phyloP scores from a whole-genome alignment of 1,284 basidiomycete genomes.

The Chiua sp. region DNA sequence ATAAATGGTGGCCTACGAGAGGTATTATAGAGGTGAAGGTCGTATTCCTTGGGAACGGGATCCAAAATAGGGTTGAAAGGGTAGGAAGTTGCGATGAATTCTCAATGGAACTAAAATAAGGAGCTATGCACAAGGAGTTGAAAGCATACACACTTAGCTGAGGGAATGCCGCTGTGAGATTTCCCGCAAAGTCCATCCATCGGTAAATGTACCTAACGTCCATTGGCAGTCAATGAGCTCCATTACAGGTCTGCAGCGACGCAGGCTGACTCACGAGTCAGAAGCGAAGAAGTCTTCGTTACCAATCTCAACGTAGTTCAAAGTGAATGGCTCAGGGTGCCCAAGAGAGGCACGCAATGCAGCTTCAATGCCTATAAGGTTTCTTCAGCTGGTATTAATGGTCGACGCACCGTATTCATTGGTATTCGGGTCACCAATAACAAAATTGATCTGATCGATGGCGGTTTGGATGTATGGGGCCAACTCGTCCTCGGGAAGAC shows the following conservation, averaged over 20 bases:
- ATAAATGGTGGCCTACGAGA: slow-evolving; percentile 33
- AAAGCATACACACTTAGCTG: slow-evolving; percentile 51
- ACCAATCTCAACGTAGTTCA: slow-evolving; percentile 68
- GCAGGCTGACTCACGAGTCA: slow-evolving; percentile 26
- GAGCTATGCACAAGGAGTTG: slow-evolving; percentile 4
- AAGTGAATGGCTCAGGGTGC: slow-evolving; percentile 59
- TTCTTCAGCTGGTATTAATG: background rate
- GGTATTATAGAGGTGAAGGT: slow-evolving; percentile 69
- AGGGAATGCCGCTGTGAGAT: slow-evolving; percentile 61
- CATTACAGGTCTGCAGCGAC: no score
- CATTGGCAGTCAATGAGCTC: background rate
- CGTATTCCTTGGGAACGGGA: slow-evolving; percentile 60
- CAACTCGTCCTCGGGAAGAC: slow-evolving; percentile 55
- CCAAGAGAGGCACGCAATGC: slow-evolving; percentile 66
- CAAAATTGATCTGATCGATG: slow-evolving; percentile 73
- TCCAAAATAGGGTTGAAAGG: slow-evolving; percentile 52
- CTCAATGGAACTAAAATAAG: slow-evolving; percentile 36
- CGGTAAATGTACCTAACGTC: slow-evolving; percentile 56
- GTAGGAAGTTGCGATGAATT: slow-evolving; percentile 62
- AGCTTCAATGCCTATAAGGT: slow-evolving; percentile 40
- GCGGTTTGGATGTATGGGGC: slow-evolving; percentile 69
- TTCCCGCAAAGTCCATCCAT: slow-evolving; percentile 61
- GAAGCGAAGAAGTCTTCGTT: slow-evolving; percentile 63
- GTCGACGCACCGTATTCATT: slow-evolving; percentile 8
- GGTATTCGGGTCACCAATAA: slow-evolving; percentile 54